Conservation (phyloP, 306 rosid species). For the Sindora glabra region DNA sequence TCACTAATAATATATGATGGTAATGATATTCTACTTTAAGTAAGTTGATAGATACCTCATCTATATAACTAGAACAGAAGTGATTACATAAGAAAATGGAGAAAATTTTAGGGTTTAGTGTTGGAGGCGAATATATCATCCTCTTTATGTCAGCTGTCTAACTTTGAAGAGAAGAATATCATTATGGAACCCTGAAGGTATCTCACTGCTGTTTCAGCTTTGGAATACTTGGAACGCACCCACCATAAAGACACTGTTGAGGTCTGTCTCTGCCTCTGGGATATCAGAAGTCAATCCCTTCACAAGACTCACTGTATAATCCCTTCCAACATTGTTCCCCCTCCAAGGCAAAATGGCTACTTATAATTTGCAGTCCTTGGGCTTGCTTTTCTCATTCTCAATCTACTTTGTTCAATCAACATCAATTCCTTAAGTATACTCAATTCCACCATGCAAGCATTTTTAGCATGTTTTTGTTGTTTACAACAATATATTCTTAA, state of each 20-base stretch:
- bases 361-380: conserved; percentile 22
- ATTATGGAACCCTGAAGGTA: conserved; percentile 25
- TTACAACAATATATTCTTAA: background rate
- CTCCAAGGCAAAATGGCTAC: conserved; percentile 17
- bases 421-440: conserved; percentile 26
- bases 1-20: no score
- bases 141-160: conserved; percentile 7
- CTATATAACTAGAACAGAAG: background rate
- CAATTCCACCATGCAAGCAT: background rate
- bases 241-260: conserved; percentile 11
- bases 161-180: conserved; percentile 29
- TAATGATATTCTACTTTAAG: conserved; percentile 1
- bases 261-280: conserved; percentile 6
- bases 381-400: conserved; percentile 19
- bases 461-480: background rate
- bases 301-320: conserved; percentile 14
- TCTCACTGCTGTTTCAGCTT: conserved; percentile 24
- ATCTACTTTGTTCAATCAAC: conserved; percentile 23
- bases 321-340: conserved; percentile 16
- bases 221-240: conserved; percentile 24
- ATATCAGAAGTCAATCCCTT: conserved; percentile 3
- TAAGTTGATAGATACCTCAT: background rate
- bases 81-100: background rate
- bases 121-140: background rate
- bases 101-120: background rate